Percentiles rank a stretch among this genome's conserved stretches.
These are phyloP conservation scores for Phyllosticta citribraziliensis DNA, from an alignment of 2,329 filamentous ascomycete species.

Conservation along the genomic window DNA sequence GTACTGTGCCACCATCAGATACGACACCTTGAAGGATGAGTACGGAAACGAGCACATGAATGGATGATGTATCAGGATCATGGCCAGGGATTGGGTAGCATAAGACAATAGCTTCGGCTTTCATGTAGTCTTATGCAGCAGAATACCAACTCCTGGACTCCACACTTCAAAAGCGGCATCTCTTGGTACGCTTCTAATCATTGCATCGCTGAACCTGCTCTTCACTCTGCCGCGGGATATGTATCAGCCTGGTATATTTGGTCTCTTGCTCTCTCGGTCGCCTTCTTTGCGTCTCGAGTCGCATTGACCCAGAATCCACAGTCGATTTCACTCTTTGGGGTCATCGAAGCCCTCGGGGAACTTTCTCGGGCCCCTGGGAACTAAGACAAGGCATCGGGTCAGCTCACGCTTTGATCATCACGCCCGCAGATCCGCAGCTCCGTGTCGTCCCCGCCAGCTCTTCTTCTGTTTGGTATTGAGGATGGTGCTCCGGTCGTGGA, in stretches of 20 bases:
- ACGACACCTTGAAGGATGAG: too few species aligned
- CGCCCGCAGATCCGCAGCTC: not conserved
- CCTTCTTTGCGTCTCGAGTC: not conserved
- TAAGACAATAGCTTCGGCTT: not conserved
- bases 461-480: not conserved
- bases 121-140: not conserved
- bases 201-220: not conserved
- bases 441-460: not conserved
- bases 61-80: not conserved
- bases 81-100: not conserved
- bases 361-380: slow-evolving; percentile 37
- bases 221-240: not conserved
- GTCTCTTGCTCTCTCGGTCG: not conserved
- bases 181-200: not conserved
- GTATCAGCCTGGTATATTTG: not conserved
- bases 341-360: slow-evolving; percentile 39
- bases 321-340: slow-evolving; percentile 11
- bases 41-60: not conserved
- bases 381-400: slow-evolving; percentile 19
- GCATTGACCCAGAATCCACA: not conserved
- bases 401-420: not conserved
- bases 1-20: too few species aligned
- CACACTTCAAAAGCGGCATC: not conserved
- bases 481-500: not conserved
- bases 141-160: not conserved